Conservation (phyloP, 352 stramenopile genomes). For the Peronospora belbahrii region DNA sequence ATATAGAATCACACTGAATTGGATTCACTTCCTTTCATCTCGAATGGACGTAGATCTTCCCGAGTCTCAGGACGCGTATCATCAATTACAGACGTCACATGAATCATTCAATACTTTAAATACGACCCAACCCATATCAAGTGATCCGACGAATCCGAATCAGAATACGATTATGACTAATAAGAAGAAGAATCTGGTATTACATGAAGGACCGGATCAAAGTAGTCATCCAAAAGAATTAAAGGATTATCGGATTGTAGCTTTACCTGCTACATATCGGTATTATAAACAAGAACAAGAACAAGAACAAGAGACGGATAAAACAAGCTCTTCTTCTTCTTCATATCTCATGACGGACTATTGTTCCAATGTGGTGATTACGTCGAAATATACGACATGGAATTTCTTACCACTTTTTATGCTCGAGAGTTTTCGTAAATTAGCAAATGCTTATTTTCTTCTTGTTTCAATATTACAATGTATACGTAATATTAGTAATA, state of each 20-base stretch:
- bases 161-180: slow-evolving; percentile 3
- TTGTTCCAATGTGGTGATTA: slow-evolving; percentile 85
- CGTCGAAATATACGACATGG: slow-evolving; percentile 87
- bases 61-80: slow-evolving; percentile 25
- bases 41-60: slow-evolving; percentile 24
- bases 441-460: slow-evolving; percentile 92
- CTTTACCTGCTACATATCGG: slow-evolving; percentile 31
- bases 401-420: slow-evolving; percentile 88
- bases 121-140: no score
- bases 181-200: slow-evolving; percentile 3
- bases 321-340: no score
- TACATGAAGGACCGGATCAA: slow-evolving; percentile 2
- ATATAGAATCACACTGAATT: no score
- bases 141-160: no score
- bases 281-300: slow-evolving; percentile 1
- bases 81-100: slow-evolving; percentile 29
- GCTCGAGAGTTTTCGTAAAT: slow-evolving; percentile 73
- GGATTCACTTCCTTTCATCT: not conserved
- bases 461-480: slow-evolving; percentile 82
- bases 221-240: slow-evolving; percentile 19
- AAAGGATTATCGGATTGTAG: slow-evolving; percentile 45
- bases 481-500: slow-evolving; percentile 80
- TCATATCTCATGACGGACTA: no score
- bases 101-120: slow-evolving; percentile 6
- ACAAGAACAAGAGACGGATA: no score